Base-by-base conservation (phyloP, 805 yeast genomes). In the Danielia reshetovae region DNA sequence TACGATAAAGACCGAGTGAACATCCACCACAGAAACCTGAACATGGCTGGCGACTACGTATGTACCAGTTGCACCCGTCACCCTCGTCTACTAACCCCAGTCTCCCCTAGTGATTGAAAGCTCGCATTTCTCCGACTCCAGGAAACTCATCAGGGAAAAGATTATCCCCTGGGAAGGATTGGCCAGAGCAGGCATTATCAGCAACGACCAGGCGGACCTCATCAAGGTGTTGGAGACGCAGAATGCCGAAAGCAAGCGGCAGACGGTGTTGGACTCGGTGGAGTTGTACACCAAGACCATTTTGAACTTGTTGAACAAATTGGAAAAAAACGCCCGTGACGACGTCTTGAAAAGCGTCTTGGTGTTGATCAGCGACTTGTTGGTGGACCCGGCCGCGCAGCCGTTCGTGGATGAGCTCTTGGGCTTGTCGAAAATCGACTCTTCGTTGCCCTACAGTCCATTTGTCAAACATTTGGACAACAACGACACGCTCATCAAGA, bases 151-250 rank as follows among this genome's bases (percentile, higher is more conserved):
- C 43, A 71, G 93, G 50, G 81, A 85, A 40, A 75, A 93, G 45
- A 79, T 89, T 21, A 76, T 88, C 36, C 94, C 95, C 21, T 89
- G 97, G 97, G 94, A 85, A 52, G 94, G 94, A 7, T 78, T 84
- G 49, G 80, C 85, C 8, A 72, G 95, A 36, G 80, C 89, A 13
- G 79, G 76, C 30, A 74, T 79, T 29, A 68, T 89, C 24, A 63
- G 80, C 28, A 72, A 72, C 32, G 77, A 75, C 41, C 93, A 86
- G 55, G 90, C 89, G 8, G 72, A 72, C 33, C 62, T 71, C 29
- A 66, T 79, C 48, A 76, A 76, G 52, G 60, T 67, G 14, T 65
- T 77, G 42, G 79, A 74, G 49, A 71, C 71, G 42, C 72, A 70
- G 48, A 61, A 66, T 13, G 48, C 55, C 11, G 72, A 65, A 22